Percentiles rank a stretch among this genome's conserved stretches.
Conservation (phyloP, 495 filamentous ascomycete species). For the Penicillium alfredii region DNA sequence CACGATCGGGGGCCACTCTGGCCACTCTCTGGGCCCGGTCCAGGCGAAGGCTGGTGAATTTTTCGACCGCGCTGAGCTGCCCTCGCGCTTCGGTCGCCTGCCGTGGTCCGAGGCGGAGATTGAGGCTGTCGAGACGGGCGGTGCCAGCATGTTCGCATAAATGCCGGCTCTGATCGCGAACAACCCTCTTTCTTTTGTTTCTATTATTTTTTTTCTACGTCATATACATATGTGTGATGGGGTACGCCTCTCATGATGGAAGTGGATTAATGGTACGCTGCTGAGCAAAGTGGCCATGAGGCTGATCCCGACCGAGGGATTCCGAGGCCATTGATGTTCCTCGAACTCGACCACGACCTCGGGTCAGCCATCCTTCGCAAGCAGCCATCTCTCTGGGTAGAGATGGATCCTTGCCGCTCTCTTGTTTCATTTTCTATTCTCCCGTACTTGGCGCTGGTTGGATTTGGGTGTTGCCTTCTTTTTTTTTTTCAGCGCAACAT, state of each 20-base stretch:
- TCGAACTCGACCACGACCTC: no score
- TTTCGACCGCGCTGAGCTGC: slow-evolving; percentile 87
- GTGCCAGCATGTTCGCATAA: slow-evolving; percentile 62
- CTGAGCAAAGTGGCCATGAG: slow-evolving; percentile 3
- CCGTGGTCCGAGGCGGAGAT: slow-evolving; percentile 77
- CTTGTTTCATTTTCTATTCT: slow-evolving; percentile 17
- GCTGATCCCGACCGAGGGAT: slow-evolving; percentile 6
- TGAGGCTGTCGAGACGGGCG: slow-evolving; percentile 88
- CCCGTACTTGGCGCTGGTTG: slow-evolving; percentile 34
- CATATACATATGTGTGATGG: no score
- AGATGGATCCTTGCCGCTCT: slow-evolving; percentile 6
- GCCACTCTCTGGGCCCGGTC: slow-evolving; percentile 64
- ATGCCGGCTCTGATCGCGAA: slow-evolving; percentile 8
- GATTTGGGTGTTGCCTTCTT: slow-evolving; percentile 28
- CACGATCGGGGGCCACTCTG: slow-evolving; percentile 59
- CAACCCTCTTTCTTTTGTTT: no score
- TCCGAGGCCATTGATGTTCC: slow-evolving; percentile 1
- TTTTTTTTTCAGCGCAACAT: slow-evolving; percentile 24
- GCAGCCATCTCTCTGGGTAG: slow-evolving; percentile 1
- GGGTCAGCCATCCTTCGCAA: no score
- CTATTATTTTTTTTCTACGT: no score
- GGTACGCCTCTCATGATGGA: slow-evolving; percentile 19
- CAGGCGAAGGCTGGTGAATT: slow-evolving; percentile 64
- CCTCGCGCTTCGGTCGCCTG: slow-evolving; percentile 68
- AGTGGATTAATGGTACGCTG: slow-evolving; percentile 8